Conservation (phyloP, 2,329 filamentous ascomycete species). For the Colletotrichum sp. region DNA sequence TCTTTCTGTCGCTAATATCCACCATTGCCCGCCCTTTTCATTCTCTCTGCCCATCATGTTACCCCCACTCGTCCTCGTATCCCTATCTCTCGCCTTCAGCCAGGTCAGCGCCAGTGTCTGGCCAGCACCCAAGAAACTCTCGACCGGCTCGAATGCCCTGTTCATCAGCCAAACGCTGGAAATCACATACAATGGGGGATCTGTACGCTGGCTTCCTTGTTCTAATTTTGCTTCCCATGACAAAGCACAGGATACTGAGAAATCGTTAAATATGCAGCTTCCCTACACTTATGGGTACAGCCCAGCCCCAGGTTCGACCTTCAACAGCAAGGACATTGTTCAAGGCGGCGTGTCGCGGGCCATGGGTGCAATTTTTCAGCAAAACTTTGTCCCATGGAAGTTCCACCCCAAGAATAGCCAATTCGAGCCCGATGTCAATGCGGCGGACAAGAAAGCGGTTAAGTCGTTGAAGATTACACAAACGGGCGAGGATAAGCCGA, state of each 20-base stretch:
- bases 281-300: constrained; percentile 51
- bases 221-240: constrained; percentile 25
- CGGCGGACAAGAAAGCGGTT: constrained; percentile 53
- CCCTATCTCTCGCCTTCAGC: constrained; percentile 43
- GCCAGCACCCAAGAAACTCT: constrained; percentile 58
- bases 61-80: constrained; percentile 36
- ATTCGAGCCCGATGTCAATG: constrained; percentile 64
- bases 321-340: constrained; percentile 59
- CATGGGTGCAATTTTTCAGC: constrained; percentile 66
- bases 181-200: constrained; percentile 63
- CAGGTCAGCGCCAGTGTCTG: constrained; percentile 57
- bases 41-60: constrained; percentile 27
- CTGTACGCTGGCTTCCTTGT: constrained; percentile 54
- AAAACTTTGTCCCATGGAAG: constrained; percentile 80
- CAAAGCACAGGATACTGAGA: constrained; percentile 35
- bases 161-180: constrained; percentile 57
- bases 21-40: background rate
- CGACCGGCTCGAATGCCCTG: constrained; percentile 56
- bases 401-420: constrained; percentile 68
- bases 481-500: constrained; percentile 56
- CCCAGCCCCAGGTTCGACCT: constrained; percentile 39
- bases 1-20: background rate
- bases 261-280: constrained; percentile 46
- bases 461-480: constrained; percentile 67
- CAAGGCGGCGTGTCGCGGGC: constrained; percentile 63